Conservation (phyloP, 2,329 filamentous ascomycete genomes). For the Sclerotinia glacialis region DNA sequence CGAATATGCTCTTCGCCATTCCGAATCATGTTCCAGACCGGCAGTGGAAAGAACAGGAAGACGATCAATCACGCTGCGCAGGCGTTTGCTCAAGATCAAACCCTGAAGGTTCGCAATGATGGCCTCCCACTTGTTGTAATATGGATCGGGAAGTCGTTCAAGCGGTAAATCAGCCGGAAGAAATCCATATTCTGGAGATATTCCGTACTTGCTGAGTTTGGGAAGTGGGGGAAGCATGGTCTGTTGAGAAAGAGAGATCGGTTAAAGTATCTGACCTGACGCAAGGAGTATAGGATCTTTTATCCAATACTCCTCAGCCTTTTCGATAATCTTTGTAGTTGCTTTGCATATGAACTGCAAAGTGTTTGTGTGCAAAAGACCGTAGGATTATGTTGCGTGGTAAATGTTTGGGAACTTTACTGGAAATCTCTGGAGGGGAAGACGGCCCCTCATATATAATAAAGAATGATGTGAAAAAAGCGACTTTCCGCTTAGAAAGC, state of each 20-base stretch:
- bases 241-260: constrained; percentile 28
- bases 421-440: not conserved
- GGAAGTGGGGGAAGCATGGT: constrained; percentile 58
- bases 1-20: constrained; percentile 93
- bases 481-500: constrained; percentile 2
- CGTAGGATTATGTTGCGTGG: not conserved
- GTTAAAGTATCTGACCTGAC: constrained; percentile 47
- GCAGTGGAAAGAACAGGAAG: constrained; percentile 81
- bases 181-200: constrained; percentile 79
- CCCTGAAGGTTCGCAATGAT: constrained; percentile 82
- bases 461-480: not conserved
- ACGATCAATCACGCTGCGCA: constrained; percentile 74
- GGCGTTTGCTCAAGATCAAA: constrained; percentile 77
- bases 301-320: constrained; percentile 63
- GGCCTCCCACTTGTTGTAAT: constrained; percentile 94
- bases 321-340: constrained; percentile 37
- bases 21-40: constrained; percentile 75
- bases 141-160: constrained; percentile 76
- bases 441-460: constrained; percentile 8
- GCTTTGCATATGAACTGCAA: constrained; percentile 30
- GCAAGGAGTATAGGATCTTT: constrained; percentile 62
- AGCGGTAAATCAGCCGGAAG: constrained; percentile 79
- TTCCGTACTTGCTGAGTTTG: constrained; percentile 71
- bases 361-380: not conserved
- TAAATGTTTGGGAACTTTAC: not conserved